Percentiles rank a stretch among this genome's conserved stretches.
Evolutionary conservation across 2,329 filamentous ascomycete genomes (phyloP).

Genomic region (Phaeosphaeria sp.): DNA sequence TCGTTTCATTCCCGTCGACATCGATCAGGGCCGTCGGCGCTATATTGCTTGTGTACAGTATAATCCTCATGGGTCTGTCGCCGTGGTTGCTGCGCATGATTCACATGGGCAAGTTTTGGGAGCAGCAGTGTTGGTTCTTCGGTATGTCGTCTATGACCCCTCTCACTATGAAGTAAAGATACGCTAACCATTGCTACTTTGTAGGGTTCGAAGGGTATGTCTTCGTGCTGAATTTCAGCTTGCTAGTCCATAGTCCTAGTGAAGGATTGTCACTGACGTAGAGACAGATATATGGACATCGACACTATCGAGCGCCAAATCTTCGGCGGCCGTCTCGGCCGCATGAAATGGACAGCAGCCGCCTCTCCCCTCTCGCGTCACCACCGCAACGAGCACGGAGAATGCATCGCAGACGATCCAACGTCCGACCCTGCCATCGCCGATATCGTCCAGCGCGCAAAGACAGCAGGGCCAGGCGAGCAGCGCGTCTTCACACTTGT

Average conservation of each 20-base stretch:
- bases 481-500: conserved; percentile 35
- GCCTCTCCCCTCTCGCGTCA: conserved; percentile 44
- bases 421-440: conserved; percentile 26
- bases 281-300: conserved; percentile 43
- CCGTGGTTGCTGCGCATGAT: conserved; percentile 47
- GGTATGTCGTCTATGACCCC: conserved; percentile 23
- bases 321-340: conserved; percentile 45
- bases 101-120: conserved; percentile 51
- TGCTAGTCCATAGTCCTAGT: neutral
- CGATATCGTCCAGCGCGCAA: conserved; percentile 28
- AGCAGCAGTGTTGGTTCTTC: conserved; percentile 52
- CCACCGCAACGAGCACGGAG: conserved; percentile 30
- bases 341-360: conserved; percentile 47
- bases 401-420: conserved; percentile 45
- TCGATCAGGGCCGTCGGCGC: conserved; percentile 7
- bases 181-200: no score
- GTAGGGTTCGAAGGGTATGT: conserved; percentile 39
- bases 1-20: conserved; percentile 8
- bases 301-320: conserved; percentile 48
- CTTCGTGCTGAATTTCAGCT: no score
- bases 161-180: no score
- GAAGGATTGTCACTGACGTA: neutral
- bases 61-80: conserved; percentile 36
- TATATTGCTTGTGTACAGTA: conserved; percentile 30
- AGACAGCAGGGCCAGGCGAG: conserved; percentile 29